Percentiles rank a stretch among this genome's conserved stretches.
Evolutionary conservation across 805 yeast genomes (phyloP).

Genomic region (Saccharomycopsis sp.): DNA sequence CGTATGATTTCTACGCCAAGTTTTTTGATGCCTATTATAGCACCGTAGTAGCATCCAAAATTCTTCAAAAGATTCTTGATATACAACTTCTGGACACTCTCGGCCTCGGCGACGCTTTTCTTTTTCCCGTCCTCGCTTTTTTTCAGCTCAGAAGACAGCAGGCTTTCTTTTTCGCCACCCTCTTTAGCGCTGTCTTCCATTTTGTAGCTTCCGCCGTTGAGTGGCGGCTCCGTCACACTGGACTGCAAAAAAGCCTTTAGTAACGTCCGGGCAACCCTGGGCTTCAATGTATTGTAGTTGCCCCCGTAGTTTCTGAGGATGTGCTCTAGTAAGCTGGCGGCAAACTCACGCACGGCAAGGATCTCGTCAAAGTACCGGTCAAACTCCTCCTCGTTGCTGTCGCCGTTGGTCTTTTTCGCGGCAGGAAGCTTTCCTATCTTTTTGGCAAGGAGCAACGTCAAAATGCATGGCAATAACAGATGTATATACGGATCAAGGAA

Average conservation of each 20-base stretch:
- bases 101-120: neutral
- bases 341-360: conserved; percentile 74
- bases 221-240: conserved; percentile 39
- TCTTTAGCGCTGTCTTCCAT: conserved; percentile 2
- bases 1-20: conserved; percentile 86
- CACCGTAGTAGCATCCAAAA: conserved; percentile 85
- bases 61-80: conserved; percentile 13
- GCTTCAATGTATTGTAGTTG: conserved; percentile 81
- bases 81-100: conserved; percentile 8
- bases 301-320: conserved; percentile 77
- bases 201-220: neutral
- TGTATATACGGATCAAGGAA: conserved; percentile 94
- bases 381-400: conserved; percentile 22
- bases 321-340: conserved; percentile 74
- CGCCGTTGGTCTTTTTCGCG: conserved; percentile 18
- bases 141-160: neutral
- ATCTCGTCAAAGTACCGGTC: conserved; percentile 33
- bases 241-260: conserved; percentile 85
- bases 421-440: conserved; percentile 53
- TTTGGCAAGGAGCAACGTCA: conserved; percentile 84
- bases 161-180: neutral
- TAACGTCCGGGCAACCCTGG: conserved; percentile 88
- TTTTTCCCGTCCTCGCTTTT: conserved; percentile 10
- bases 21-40: conserved; percentile 75
- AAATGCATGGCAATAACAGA: conserved; percentile 92